Base-by-base conservation (phyloP, 768 basidiomycete genomes). In the Serendipita indica region DNA sequence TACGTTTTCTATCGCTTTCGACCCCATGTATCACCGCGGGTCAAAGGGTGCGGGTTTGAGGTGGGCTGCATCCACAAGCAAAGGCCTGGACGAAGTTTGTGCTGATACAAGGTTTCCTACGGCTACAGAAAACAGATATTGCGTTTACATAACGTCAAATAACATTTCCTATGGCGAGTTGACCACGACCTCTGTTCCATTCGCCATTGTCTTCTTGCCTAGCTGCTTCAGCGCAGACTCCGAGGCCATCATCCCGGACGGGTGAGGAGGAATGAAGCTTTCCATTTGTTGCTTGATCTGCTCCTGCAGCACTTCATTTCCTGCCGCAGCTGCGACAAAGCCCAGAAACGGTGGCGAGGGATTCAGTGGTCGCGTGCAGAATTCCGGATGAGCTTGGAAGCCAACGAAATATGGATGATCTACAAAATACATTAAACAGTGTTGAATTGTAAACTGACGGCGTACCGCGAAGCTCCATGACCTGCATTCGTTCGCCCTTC, bases 341-440 rank as follows among this genome's bases (percentile, higher is more conserved):
- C 96, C 96, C 57, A 99, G 83, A 82, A 97, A 97, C 0, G 92
- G 85, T 0, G 96, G 96, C 0, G 91, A 96, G 1, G 96, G 96
- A 72, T 99, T 98, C 39, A 99, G 75, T 1, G 96, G 96, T 28
- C 96, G 83, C 22, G 96, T 93, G 74, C 94, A 98, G 73, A 99
- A 93, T 71, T 99, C 96, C 0, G 96, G 96, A 67, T 99, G 96
- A 0, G 96, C 89, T 73, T 99, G 96, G 41, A 99, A 75, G 22
- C 82, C 96, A 41, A 94, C 73, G 68, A 93, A 98, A 76, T 81
- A 99, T 1, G 91, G 89, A 70, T 99, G 96, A 64, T 88, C 93
- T 89, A 63, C 13, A 20, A 14, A 20, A 57, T 27, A 58, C 27
- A 5, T 37, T 57, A 41, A 56, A 12, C 7, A 37, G 25, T 28